phyloP scores from a whole-genome alignment of 1,284 basidiomycete genomes.

The Gomphus sp. region DNA sequence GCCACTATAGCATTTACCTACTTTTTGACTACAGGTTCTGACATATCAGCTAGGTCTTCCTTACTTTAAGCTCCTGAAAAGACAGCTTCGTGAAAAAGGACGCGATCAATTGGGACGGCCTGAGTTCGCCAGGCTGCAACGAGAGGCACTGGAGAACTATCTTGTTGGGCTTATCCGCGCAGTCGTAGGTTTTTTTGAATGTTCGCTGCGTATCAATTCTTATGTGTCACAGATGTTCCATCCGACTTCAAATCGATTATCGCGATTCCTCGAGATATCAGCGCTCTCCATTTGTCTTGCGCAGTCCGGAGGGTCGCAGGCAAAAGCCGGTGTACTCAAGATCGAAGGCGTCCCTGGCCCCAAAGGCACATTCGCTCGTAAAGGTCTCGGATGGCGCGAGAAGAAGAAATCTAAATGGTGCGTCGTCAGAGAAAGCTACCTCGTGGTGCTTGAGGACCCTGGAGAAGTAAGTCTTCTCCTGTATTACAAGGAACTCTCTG shows the following conservation, averaged over 20 bases:
- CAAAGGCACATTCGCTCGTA: slow-evolving; percentile 51
- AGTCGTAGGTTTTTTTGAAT: slow-evolving; percentile 49
- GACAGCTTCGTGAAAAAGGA: slow-evolving; percentile 41
- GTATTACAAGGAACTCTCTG: not conserved
- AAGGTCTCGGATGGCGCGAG: slow-evolving; percentile 56
- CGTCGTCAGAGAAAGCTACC: slow-evolving; percentile 87
- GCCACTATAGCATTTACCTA: slow-evolving; percentile 18
- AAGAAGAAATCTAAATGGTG: slow-evolving; percentile 84
- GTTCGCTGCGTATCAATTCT: slow-evolving; percentile 8
- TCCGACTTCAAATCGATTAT: slow-evolving; percentile 85
- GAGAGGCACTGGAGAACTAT: slow-evolving; percentile 83
- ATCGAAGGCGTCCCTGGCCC: slow-evolving; percentile 39
- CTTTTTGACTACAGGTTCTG: slow-evolving; percentile 4
- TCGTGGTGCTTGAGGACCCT: slow-evolving; percentile 82
- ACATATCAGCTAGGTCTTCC: slow-evolving; percentile 50
- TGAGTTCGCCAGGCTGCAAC: slow-evolving; percentile 74
- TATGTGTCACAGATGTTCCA: slow-evolving; percentile 82
- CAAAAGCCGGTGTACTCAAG: slow-evolving; percentile 83
- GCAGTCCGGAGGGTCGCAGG: slow-evolving; percentile 73
- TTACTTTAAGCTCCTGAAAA: slow-evolving; percentile 77
- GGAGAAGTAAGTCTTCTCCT: slow-evolving; percentile 54
- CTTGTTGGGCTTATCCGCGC: slow-evolving; percentile 82
- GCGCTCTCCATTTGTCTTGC: slow-evolving; percentile 82
- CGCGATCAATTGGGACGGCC: slow-evolving; percentile 42
- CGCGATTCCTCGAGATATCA: slow-evolving; percentile 93